Evolutionary conservation across 2,329 filamentous ascomycete species (phyloP).

Genomic region (Diaporthe ilicicola): DNA sequence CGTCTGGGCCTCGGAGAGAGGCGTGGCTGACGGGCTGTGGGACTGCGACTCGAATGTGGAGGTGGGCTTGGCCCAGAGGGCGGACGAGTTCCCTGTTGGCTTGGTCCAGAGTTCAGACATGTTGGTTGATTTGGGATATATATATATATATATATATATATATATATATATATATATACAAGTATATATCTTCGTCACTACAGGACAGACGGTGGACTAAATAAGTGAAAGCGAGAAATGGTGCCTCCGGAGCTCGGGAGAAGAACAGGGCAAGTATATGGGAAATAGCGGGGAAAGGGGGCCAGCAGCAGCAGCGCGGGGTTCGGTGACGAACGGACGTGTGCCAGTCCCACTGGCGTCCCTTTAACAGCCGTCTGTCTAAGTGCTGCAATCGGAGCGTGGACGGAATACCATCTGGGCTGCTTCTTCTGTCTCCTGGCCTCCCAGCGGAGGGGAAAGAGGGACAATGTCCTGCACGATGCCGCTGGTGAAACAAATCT

Average conservation of each 20-base stretch:
- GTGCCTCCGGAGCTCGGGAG: constrained; percentile 8
- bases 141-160: neutral
- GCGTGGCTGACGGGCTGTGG: constrained; percentile 25
- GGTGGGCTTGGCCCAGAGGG: constrained; percentile 31
- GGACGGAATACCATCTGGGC: neutral
- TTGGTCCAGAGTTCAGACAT: constrained; percentile 38
- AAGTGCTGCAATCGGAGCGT: neutral
- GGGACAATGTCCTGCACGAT: neutral
- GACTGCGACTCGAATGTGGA: constrained; percentile 3
- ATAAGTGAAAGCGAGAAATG: neutral
- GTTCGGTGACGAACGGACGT: neutral
- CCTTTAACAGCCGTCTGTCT: neutral
- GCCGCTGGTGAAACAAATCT: constrained; percentile 4
- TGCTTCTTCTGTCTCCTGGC: neutral
- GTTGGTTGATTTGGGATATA: neutral
- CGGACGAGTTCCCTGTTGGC: constrained; percentile 4
- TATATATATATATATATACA: neutral
- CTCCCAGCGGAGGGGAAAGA: neutral
- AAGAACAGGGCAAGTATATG: neutral
- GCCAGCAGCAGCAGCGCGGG: neutral
- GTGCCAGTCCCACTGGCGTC: neutral
- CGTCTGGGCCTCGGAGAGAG: constrained; percentile 26
- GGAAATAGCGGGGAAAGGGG: constrained; percentile 19
- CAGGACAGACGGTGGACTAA: neutral
- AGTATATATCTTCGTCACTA: neutral